Percentiles rank a stretch among this genome's conserved stretches.
These are phyloP conservation scores for Osmanthus fragrans DNA, from an alignment of 257 asterid species.

Conservation along the genomic window DNA sequence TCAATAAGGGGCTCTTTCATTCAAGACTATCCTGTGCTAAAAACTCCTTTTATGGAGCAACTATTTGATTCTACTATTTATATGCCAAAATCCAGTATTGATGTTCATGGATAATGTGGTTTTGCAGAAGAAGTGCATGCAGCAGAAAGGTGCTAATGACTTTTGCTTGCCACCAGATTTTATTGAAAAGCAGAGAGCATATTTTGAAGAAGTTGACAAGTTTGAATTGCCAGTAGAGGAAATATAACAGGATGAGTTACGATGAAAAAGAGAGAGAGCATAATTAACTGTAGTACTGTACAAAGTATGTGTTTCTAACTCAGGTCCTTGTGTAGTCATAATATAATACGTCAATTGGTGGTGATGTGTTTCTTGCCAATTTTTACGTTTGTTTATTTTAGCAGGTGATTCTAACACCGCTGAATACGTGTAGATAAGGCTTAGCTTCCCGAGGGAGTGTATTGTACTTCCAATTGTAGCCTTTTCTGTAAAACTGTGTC, in stretches of 20 bases:
- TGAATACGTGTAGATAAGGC: conserved; percentile 6
- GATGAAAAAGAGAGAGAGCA: conserved; percentile 21
- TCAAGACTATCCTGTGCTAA: background rate
- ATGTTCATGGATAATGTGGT: conserved; percentile 20
- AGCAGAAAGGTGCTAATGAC: conserved; percentile 17
- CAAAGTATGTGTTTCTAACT: conserved; percentile 18
- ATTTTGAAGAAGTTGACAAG: conserved; percentile 73
- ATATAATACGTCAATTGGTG: background rate
- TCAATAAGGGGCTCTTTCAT: background rate
- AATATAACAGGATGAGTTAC: conserved; percentile 41
- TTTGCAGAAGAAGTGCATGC: conserved; percentile 52
- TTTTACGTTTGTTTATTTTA: background rate
- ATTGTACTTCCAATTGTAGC: background rate
- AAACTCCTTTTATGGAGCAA: background rate
- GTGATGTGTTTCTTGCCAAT: background rate
- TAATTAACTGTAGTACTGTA: background rate
- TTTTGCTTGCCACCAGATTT: conserved; percentile 46
- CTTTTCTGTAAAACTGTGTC: background rate
- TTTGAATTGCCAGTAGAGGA: conserved; percentile 77
- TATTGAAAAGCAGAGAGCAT: conserved; percentile 56
- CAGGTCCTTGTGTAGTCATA: conserved; percentile 39
- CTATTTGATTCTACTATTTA: background rate
- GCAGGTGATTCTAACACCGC: conserved; percentile 1
- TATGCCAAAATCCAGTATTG: background rate
- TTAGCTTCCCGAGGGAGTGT: background rate